Base-by-base conservation (phyloP, 1,284 basidiomycete genomes). In the Boletus smithii region DNA sequence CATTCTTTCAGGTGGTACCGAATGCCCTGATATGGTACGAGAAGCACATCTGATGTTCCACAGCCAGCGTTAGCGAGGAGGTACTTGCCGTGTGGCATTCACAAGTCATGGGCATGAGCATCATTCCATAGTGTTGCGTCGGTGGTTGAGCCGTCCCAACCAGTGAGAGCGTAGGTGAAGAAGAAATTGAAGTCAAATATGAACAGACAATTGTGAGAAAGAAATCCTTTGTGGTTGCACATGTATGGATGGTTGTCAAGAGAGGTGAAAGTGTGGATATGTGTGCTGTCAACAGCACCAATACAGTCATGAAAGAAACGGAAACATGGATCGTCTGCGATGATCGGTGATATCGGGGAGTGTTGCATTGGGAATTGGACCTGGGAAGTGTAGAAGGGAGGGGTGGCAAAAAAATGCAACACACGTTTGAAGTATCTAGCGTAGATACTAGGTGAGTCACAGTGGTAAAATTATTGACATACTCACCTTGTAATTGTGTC, bases 151-250 rank as follows among this genome's bases (percentile, higher is more conserved):
- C 56, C 51, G 33, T 62, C 51, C 13, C 31, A 48, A 4, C 27
- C 22, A 11, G 17, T 43, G 4, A 58, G 29, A 3, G 23, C 10
- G 32, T 55, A 55, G 24, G 9, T 48, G 16, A 53, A 53, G 0
- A 9, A 3, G 11, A 55, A 30, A 4, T 54, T 14, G 34, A 53
- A 59, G n/a, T 57, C 26, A 35, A 58, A 59, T 18, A 53, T 38
- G 8, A 59, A 57, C 0, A 67, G 44, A 3, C 59, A 54, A 31
- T 67, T 68, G 39, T 64, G 53, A 53, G 1, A n/a, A n/a, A 63
- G 33, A n/a, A 30, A 38, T 7, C 61, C 61, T 34, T 66, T 64
- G 0, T 44, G 3, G 9, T 46, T 40, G 10, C 2, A 0, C n/a
- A 46, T 31, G 30, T 31, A 8, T n/a, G 14, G 30, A 8, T 31